These are phyloP conservation scores for Boletus sensibilis DNA, from an alignment of 768 basidiomycete species.

Conservation along the genomic window DNA sequence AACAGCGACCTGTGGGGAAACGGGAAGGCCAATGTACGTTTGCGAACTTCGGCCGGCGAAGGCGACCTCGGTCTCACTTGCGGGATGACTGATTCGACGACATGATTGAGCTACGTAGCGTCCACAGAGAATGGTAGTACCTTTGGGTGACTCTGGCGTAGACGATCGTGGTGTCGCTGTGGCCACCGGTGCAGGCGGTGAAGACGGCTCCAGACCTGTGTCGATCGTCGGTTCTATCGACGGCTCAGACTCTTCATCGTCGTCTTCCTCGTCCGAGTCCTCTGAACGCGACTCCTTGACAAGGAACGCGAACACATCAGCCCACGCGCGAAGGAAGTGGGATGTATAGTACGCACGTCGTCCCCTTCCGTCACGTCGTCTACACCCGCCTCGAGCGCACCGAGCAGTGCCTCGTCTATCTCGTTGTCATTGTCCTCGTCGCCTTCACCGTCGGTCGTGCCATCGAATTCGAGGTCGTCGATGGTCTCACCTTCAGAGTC, in stretches of 20 bases:
- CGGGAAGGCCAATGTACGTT: slow-evolving; percentile 40
- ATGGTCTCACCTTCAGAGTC: slow-evolving; percentile 65
- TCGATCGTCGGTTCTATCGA: slow-evolving; percentile 32
- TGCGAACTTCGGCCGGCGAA: slow-evolving; percentile 57
- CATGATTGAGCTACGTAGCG: slow-evolving; percentile 18
- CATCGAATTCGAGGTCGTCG: slow-evolving; percentile 59
- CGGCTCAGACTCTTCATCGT: slow-evolving; percentile 47
- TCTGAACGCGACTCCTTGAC: slow-evolving; percentile 57
- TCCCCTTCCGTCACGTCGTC: slow-evolving; percentile 71
- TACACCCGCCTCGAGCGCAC: slow-evolving; percentile 51
- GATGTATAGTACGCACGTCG: slow-evolving; percentile 49
- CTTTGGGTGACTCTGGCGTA: slow-evolving; percentile 35
- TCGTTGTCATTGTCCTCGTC: slow-evolving; percentile 50
- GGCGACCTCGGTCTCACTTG: slow-evolving; percentile 41
- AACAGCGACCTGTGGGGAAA: slow-evolving; percentile 26
- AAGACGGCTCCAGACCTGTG: slow-evolving; percentile 28
- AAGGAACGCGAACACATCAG: slow-evolving; percentile 7
- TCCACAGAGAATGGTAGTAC: slow-evolving; percentile 20
- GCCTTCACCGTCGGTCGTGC: slow-evolving; percentile 41
- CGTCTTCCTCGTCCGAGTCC: slow-evolving; percentile 58
- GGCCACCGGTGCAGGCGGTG: slow-evolving; percentile 30
- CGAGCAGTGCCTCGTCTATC: slow-evolving; percentile 60
- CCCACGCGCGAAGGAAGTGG: background rate
- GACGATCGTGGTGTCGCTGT: slow-evolving; percentile 26
- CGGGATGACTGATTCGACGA: slow-evolving; percentile 14